Percentiles rank a stretch among this genome's conserved stretches.
phyloP scores from a whole-genome alignment of 2,329 filamentous ascomycete genomes.

The Thelonectria blattea region DNA sequence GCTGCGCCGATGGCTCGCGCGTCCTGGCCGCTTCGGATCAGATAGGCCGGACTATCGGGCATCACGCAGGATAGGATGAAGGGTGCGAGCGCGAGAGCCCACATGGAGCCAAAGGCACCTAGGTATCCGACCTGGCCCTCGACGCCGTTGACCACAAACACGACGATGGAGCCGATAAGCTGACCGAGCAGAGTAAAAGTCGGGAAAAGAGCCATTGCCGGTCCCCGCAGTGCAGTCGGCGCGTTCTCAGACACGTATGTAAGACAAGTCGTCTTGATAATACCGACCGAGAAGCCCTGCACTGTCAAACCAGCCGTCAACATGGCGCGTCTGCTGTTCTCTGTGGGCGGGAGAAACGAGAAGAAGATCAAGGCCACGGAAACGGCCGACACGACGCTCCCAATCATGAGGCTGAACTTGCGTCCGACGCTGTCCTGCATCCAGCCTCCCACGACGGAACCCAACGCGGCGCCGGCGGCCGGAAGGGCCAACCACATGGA shows the following conservation, averaged over 20 bases:
- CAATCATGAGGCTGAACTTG: constrained; percentile 31
- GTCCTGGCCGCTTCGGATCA: constrained; percentile 30
- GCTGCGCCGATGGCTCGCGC: constrained; percentile 26
- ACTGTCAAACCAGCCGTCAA: constrained; percentile 36
- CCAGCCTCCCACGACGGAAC: constrained; percentile 38
- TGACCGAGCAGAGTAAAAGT: constrained; percentile 38
- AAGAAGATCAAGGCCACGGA: constrained; percentile 39
- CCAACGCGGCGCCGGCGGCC: constrained; percentile 33
- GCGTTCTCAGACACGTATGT: constrained; percentile 49
- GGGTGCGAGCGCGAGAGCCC: constrained; percentile 27
- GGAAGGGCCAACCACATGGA: constrained; percentile 37
- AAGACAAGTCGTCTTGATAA: constrained; percentile 35
- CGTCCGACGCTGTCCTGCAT: constrained; percentile 38
- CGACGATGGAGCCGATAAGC: constrained; percentile 33
- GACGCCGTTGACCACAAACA: constrained; percentile 30
- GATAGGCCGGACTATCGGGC: constrained; percentile 35
- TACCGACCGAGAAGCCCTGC: constrained; percentile 38
- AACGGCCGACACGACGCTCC: constrained; percentile 34
- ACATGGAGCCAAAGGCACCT: constrained; percentile 35
- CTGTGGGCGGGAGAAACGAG: constrained; percentile 25
- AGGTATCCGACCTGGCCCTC: constrained; percentile 27
- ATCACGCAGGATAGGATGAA: constrained; percentile 34
- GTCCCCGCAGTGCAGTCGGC: constrained; percentile 35
- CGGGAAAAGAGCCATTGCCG: constrained; percentile 39
- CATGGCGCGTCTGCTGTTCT: constrained; percentile 28